These are phyloP conservation scores for Phyllosticta citribraziliensis DNA, from an alignment of 2,329 filamentous ascomycete species.

Conservation along the genomic window DNA sequence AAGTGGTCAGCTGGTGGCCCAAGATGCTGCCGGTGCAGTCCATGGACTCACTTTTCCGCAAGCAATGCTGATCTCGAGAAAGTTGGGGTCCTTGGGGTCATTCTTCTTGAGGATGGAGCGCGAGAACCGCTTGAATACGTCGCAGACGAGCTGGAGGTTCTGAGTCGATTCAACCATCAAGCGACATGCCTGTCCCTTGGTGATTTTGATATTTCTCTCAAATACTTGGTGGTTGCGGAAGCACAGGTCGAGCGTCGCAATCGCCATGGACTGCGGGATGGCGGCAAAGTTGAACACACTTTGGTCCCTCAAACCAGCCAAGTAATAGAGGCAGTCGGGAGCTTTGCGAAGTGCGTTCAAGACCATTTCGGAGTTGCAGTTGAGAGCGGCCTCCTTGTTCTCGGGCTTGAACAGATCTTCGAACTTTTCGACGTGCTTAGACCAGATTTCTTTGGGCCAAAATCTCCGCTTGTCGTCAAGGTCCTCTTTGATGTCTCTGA, in stretches of 20 bases:
- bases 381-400: conserved; percentile 65
- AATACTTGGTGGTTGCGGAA: conserved; percentile 89
- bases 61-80: conserved; percentile 78
- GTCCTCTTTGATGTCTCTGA: conserved; percentile 89
- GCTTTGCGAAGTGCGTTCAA: conserved; percentile 77
- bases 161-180: conserved; percentile 91
- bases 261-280: conserved; percentile 95
- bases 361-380: conserved; percentile 90
- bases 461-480: conserved; percentile 78
- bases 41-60: conserved; percentile 62
- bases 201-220: conserved; percentile 86
- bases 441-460: conserved; percentile 96
- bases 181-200: conserved; percentile 83
- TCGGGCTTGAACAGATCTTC: conserved; percentile 81
- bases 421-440: conserved; percentile 82
- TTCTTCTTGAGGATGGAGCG: conserved; percentile 88
- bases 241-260: conserved; percentile 82
- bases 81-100: conserved; percentile 85
- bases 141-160: conserved; percentile 71
- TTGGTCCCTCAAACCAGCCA: conserved; percentile 88
- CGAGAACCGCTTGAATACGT: conserved; percentile 68
- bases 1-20: conserved; percentile 6
- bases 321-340: conserved; percentile 95
- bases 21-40: background rate
- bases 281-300: conserved; percentile 98